A percentile compares a stretch with the other conserved stretches of the same genome.
Evolutionary conservation across 2,329 filamentous ascomycete species (phyloP).

Genomic region (Xylaria sp.): DNA sequence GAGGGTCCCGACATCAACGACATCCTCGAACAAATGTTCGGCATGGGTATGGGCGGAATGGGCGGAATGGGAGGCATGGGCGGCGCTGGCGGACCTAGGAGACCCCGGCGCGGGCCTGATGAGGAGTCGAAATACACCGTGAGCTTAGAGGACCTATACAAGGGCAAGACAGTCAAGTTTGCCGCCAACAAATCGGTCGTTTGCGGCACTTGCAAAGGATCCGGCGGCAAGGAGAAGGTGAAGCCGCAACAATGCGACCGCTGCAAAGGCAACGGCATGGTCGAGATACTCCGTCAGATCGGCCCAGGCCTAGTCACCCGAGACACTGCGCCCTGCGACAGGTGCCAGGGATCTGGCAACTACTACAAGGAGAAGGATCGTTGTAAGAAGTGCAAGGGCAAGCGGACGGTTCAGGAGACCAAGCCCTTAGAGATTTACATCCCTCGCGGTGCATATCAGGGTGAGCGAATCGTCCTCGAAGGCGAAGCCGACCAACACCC

Average conservation of each 20-base stretch:
- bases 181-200: slow-evolving; percentile 93
- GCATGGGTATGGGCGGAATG: slow-evolving; percentile 50
- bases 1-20: slow-evolving; percentile 89
- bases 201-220: slow-evolving; percentile 87
- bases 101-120: slow-evolving; percentile 77
- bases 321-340: slow-evolving; percentile 80
- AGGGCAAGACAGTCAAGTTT: slow-evolving; percentile 98
- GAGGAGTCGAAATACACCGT: slow-evolving; percentile 94
- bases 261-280: slow-evolving; percentile 83
- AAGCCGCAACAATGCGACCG: slow-evolving; percentile 84
- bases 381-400: slow-evolving; percentile 99
- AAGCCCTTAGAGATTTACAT: slow-evolving; percentile 98
- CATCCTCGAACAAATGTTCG: slow-evolving; percentile 92
- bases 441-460: slow-evolving; percentile 84
- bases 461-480: slow-evolving; percentile 88
- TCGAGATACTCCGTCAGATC: slow-evolving; percentile 81
- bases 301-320: slow-evolving; percentile 88
- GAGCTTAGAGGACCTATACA: slow-evolving; percentile 93
- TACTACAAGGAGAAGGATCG: slow-evolving; percentile 96
- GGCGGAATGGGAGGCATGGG: slow-evolving; percentile 58
- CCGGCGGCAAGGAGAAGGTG: slow-evolving; percentile 90
- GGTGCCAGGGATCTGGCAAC: slow-evolving; percentile 85
- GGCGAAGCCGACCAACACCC: slow-evolving; percentile 95
- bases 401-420: slow-evolving; percentile 84
- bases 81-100: slow-evolving; percentile 61